Base-by-base conservation (phyloP, 1,284 basidiomycete species). In the Cryptococcus maquisensis region DNA sequence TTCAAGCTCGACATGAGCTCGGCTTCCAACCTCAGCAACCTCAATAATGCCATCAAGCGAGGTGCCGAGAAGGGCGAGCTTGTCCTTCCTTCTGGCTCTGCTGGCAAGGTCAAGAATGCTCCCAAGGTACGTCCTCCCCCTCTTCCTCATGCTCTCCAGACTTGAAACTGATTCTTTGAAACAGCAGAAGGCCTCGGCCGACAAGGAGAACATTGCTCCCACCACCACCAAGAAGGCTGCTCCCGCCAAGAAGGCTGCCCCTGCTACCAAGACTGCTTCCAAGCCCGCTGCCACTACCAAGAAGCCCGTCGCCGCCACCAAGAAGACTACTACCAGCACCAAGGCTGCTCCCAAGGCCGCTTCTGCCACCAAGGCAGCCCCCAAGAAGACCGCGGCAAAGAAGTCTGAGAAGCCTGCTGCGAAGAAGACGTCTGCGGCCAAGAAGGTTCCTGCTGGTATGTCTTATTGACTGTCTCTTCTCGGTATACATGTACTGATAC, bases 41-140 rank as follows among this genome's bases (percentile, higher is more conserved):
- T 96, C 65, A 83, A 83, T 68, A 86, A 83, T 71, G 91, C 92
- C 55, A 87, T 96, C 73, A 80, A 83, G 58, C 80, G 82, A 40
- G 91, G 92, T 61, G 83, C 83, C 47, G 87, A 90, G 73, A 90
- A 87, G 73, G 83, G 84, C 53, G 78, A 86, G 65, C 91, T 96
- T 71, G 77, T 83, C 49, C 82, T 94, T 47, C 92, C 92, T 70
- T 95, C 94, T 82, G 92, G 91, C 86, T 69, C 74, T 58, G 75
- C 77, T 47, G 91, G 91, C 50, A 85, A 87, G 66, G 88, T 95
- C 57, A 94, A 93, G 78, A 79, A 84, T 39, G 81, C 87, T 44
- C 67, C 78, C 84, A 84, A 77, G 72, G 70, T 68, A 23, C 39
- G 63, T 61, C 23, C n/a, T 12, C 15, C 39, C 15, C 51, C 20